A percentile compares a stretch with the other conserved stretches of the same genome.
Conservation (phyloP, 2,329 filamentous ascomycete genomes). For the Clarireedia homoeocarpa region DNA sequence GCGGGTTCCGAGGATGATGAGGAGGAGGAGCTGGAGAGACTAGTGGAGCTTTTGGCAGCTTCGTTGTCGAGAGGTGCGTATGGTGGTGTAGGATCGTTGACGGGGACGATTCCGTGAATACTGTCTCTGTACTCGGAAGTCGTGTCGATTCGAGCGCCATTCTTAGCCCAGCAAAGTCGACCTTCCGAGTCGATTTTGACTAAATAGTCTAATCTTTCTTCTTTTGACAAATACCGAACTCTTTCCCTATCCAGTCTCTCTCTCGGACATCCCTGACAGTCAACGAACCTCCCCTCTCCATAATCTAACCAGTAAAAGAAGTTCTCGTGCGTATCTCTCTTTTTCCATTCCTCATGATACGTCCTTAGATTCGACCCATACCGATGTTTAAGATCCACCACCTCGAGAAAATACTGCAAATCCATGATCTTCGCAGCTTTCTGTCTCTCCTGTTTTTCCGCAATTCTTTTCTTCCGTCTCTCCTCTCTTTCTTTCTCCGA, state of each 20-base stretch:
- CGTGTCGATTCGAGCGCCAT: constrained; percentile 69
- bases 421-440: constrained; percentile 73
- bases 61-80: constrained; percentile 31
- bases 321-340: constrained; percentile 67
- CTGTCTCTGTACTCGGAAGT: constrained; percentile 70
- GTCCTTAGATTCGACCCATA: constrained; percentile 57
- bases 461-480: constrained; percentile 34
- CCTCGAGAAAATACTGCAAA: constrained; percentile 73
- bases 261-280: constrained; percentile 64
- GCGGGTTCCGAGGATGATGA: not conserved
- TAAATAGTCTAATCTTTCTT: constrained; percentile 75
- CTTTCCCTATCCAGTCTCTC: constrained; percentile 69
- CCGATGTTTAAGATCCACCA: constrained; percentile 80
- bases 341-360: constrained; percentile 83
- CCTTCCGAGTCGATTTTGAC: constrained; percentile 69
- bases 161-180: constrained; percentile 80
- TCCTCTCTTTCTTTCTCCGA: constrained; percentile 34
- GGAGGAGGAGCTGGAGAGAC: not conserved
- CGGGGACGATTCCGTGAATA: constrained; percentile 62
- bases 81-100: constrained; percentile 50
- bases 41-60: constrained; percentile 12
- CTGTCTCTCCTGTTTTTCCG: constrained; percentile 49
- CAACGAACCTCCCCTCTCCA: constrained; percentile 63
- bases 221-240: constrained; percentile 74
- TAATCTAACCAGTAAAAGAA: constrained; percentile 93